Base-by-base conservation (phyloP, 495 filamentous ascomycete genomes). In the Cercophora newfieldiana region DNA sequence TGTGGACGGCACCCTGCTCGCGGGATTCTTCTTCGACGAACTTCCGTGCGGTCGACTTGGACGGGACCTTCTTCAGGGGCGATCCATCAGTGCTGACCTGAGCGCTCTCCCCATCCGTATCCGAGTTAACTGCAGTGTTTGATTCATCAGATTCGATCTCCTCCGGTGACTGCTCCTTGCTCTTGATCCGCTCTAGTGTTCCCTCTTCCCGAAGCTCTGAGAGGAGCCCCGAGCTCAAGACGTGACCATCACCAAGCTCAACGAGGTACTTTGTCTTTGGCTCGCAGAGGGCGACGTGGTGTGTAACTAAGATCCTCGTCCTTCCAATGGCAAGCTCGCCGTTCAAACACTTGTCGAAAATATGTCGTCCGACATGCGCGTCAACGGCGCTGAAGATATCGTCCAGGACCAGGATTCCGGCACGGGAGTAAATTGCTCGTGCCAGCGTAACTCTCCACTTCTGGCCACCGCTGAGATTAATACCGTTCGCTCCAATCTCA, bases 391-490 rank as follows among this genome's bases (percentile, higher is more conserved):
- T 91, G 75, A 96, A 96, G 47, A 96, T 94, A 70, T 96, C 92
- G 70, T 96, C 92, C 57, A 96, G 77, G 24, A 96, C 79, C 0
- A 96, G 82, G 62, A 93, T 89, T 0, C 90, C 89, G 5, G 92
- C 92, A 1, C 92, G 80, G 2, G 90, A 93, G 72, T 96, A 95
- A 29, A 94, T 77, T 7, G 92, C 91, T 28, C 92, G 76, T 1
- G 91, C 92, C 62, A 96, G 87, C 3, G 90, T 89, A 30, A 95
- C 79, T 51, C 92, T 81, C 92, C 92, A 96, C 70, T 88, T 85
- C 73, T 96, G 92, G 14, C 92, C 92, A 66, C 92, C 92, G 67
- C 89, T 92, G 3, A 96, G 77, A 70, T 94, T 95, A 70, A 95
- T 89, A 14, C 92, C 92, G 63, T 94, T 92, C 0, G 90, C 88